Conservation (phyloP, 2,329 filamentous ascomycete species). For the Stachybotrys elegans region DNA sequence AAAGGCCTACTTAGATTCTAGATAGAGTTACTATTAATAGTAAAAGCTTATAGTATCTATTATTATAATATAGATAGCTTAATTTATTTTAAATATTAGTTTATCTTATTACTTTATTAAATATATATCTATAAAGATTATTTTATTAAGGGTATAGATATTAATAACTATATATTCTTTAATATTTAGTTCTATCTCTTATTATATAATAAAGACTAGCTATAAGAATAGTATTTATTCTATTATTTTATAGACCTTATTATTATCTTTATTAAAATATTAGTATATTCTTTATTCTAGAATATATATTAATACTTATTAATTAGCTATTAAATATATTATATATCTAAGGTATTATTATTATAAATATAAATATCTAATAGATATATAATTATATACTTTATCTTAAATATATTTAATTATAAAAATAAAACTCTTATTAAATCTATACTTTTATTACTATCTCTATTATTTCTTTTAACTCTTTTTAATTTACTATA, state of each 20-base stretch:
- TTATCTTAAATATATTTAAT: background rate
- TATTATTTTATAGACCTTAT: background rate
- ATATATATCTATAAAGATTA: background rate
- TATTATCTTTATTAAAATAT: background rate
- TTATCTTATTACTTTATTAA: background rate
- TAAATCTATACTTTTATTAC: background rate
- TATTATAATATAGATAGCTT: background rate
- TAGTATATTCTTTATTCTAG: background rate
- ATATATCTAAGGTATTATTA: background rate
- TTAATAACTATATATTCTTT: background rate
- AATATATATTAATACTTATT: background rate
- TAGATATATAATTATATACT: constrained; percentile 1
- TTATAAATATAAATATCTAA: background rate
- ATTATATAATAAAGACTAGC: background rate
- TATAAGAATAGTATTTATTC: background rate
- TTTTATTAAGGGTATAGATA: background rate
- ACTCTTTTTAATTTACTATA: background rate
- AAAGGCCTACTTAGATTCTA: background rate
- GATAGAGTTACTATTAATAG: background rate
- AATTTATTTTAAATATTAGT: background rate
- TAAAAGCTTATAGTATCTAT: background rate
- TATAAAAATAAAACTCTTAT: background rate
- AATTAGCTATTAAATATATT: background rate
- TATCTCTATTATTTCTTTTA: background rate
- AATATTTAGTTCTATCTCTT: background rate